A percentile compares a stretch with the other conserved stretches of the same genome.
phyloP scores from a whole-genome alignment of 352 stramenopile genomes.

The Phytophthora fragariae region DNA sequence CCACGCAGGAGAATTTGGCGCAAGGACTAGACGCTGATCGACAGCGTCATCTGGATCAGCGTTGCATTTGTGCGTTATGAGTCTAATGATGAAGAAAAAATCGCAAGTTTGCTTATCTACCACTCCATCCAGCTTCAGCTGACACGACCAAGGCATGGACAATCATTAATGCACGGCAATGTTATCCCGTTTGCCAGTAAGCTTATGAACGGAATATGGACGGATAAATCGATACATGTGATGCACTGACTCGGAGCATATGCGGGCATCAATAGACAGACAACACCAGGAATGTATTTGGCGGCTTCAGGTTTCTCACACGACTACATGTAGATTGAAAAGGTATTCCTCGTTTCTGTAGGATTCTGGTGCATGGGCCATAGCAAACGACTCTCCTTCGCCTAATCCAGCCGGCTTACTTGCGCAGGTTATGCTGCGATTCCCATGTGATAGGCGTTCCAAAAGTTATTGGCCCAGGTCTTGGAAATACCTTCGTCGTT shows the following conservation, averaged over 20 bases:
- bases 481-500: background rate
- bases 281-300: background rate
- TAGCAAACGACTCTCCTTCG: background rate
- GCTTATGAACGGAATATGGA: too few relatives aligned
- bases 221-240: too few relatives aligned
- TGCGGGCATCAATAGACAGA: background rate
- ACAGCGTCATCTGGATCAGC: too few relatives aligned
- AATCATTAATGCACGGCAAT: too few relatives aligned
- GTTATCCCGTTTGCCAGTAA: too few relatives aligned
- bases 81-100: too few relatives aligned
- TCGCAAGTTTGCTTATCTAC: too few relatives aligned
- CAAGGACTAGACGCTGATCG: background rate
- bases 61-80: too few relatives aligned
- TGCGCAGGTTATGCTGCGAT: conserved; percentile 16
- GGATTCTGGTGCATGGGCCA: background rate
- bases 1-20: background rate
- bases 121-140: too few relatives aligned
- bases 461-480: background rate
- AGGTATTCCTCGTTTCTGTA: background rate
- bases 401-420: conserved; percentile 9
- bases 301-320: background rate
- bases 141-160: background rate
- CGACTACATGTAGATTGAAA: background rate
- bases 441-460: background rate
- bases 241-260: too few relatives aligned